Evolutionary conservation across 2,329 filamentous ascomycete genomes (phyloP).

Genomic region (Neophaeococcomyces aloes): DNA sequence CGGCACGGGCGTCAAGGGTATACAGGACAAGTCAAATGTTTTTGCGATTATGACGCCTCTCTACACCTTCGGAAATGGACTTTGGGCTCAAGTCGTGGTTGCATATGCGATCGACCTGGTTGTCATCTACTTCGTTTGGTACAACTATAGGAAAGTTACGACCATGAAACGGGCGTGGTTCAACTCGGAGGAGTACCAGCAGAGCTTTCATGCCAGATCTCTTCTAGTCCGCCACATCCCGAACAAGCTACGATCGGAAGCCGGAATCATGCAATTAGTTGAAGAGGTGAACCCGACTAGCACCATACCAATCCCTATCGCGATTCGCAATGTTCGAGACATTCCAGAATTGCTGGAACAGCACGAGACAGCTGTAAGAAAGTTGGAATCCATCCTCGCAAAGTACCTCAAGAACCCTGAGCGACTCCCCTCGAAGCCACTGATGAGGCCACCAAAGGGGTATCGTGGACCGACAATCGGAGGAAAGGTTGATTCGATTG

Average conservation of each 20-base stretch:
- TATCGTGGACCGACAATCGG: conserved; percentile 59
- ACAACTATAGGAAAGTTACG: conserved; percentile 69
- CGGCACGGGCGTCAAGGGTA: conserved; percentile 34
- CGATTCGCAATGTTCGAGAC: conserved; percentile 86
- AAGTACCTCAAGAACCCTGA: conserved; percentile 85
- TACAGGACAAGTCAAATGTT: conserved; percentile 21
- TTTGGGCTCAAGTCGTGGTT: conserved; percentile 50
- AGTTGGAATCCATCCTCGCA: conserved; percentile 72
- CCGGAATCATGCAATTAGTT: conserved; percentile 75
- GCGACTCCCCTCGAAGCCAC: conserved; percentile 65
- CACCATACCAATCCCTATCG: conserved; percentile 65
- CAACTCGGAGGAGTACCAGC: conserved; percentile 75
- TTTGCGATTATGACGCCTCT: conserved; percentile 42
- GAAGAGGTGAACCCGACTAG: conserved; percentile 69
- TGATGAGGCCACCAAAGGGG: conserved; percentile 63
- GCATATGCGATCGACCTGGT: conserved; percentile 62
- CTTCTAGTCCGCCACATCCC: conserved; percentile 73
- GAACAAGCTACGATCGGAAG: conserved; percentile 63
- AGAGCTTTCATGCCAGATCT: conserved; percentile 64
- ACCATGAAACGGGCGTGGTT: conserved; percentile 68
- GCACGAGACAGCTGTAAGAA: conserved; percentile 68
- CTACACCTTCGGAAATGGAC: conserved; percentile 36
- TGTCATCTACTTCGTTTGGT: conserved; percentile 74
- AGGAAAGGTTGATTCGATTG: conserved; percentile 83
- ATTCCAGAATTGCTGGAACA: conserved; percentile 75